Base-by-base conservation (phyloP, 2,329 filamentous ascomycete species). In the Pseudogymnoascus sp. region DNA sequence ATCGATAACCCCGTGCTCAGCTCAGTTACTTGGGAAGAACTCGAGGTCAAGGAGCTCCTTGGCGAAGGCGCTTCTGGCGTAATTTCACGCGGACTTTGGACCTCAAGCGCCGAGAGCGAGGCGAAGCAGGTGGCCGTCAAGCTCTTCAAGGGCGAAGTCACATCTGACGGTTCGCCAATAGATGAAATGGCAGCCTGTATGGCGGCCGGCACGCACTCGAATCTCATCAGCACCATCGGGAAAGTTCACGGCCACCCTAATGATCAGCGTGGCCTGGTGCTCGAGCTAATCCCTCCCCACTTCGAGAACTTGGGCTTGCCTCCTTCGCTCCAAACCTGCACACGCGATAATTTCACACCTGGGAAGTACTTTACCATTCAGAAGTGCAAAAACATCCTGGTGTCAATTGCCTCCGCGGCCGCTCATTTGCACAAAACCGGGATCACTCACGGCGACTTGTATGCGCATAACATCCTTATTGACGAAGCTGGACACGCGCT, bases 181-280 rank as follows among this genome's bases (percentile, higher is more conserved):
- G 77, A 79, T 64, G 77, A 79, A 66, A 76, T 79, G 75, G 70
- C 71, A 8, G 76, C 76, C 2, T 76, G 72, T 60, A 72, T 79
- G 57, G 70, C 71, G 0, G 77, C 77, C 0, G 77, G 76, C 9
- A 71, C 71, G 35, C 77, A 79, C 63, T 69, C 71, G 15, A 75
- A 76, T 62, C 73, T 79, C 45, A 76, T 78, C 60, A 71, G 72
- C 57, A 72, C 77, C 1, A 72, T 78, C 12, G 77, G 76, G 1
- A 72, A 72, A 57, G 74, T 79, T 26, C 67, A 70, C 26, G 71
- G 68, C 3, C 75, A 77, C 61, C 74, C 75, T 1, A 68, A 72
- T 56, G 66, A 67, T 13, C 72, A 71, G 61, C 68, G 70, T 21
- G 77, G 77, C 0, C 69, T 79, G 15, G 73, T 79, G 28, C 74